Conservation (phyloP, 2,329 filamentous ascomycete species). For the Penicillium sp. region DNA sequence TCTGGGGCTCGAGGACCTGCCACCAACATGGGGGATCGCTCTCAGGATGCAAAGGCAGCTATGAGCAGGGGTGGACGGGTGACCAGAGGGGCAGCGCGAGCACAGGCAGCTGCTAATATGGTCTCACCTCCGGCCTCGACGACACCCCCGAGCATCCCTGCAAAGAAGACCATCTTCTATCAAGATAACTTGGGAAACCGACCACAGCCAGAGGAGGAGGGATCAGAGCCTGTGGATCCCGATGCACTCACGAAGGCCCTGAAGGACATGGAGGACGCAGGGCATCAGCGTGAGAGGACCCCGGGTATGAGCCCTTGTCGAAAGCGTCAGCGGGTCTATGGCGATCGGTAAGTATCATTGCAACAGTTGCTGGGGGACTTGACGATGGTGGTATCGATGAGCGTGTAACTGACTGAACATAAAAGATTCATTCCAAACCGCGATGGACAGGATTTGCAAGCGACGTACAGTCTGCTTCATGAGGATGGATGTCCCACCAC, state of each 20-base stretch:
- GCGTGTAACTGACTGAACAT: slow-evolving; percentile 9
- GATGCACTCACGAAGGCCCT: slow-evolving; percentile 62
- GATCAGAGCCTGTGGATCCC: slow-evolving; percentile 60
- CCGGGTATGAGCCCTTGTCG: slow-evolving; percentile 67
- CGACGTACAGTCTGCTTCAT: slow-evolving; percentile 87
- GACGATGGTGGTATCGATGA: not conserved
- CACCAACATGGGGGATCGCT: slow-evolving; percentile 24
- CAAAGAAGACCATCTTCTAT: slow-evolving; percentile 49
- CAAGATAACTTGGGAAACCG: slow-evolving; percentile 30
- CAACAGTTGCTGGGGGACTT: not conserved
- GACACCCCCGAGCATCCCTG: slow-evolving; percentile 59
- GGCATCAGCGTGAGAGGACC: slow-evolving; percentile 61
- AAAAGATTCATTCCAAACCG: slow-evolving; percentile 87
- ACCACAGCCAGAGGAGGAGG: slow-evolving; percentile 30
- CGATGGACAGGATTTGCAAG: slow-evolving; percentile 87
- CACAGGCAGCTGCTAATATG: slow-evolving; percentile 36
- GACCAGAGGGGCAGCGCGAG: slow-evolving; percentile 23
- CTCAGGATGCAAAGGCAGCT: slow-evolving; percentile 20
- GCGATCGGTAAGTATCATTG: slow-evolving; percentile 55
- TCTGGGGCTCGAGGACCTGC: slow-evolving; percentile 19
- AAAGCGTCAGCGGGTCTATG: slow-evolving; percentile 69
- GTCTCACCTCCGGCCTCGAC: slow-evolving; percentile 60
- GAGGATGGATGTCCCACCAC: slow-evolving; percentile 93
- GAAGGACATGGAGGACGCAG: slow-evolving; percentile 62
- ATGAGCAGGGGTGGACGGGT: slow-evolving; percentile 23